Conservation (phyloP, 2,329 filamentous ascomycete species). For the Xylariaceae sp. region DNA sequence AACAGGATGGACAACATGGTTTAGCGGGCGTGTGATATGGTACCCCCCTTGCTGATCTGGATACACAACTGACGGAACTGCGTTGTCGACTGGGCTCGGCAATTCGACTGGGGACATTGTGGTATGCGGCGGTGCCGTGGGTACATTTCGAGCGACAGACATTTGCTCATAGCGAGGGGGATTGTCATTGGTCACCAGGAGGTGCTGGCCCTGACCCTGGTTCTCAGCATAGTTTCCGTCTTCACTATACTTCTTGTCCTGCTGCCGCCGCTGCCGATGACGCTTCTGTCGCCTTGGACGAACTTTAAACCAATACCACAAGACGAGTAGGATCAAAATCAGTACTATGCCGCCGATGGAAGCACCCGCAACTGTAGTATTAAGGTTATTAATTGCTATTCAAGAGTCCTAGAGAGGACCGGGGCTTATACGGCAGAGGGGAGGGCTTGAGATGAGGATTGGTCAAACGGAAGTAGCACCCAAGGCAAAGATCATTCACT, state of each 20-base stretch:
- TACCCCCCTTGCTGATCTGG: neutral
- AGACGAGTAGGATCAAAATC: constrained; percentile 10
- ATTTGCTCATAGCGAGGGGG: constrained; percentile 5
- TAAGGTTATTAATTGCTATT: neutral
- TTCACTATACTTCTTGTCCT: neutral
- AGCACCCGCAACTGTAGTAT: constrained; percentile 18
- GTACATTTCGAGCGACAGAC: neutral
- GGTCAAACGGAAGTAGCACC: too few relatives aligned
- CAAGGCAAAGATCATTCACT: too few relatives aligned
- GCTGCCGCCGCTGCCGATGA: constrained; percentile 1
- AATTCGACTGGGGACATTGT: constrained; percentile 11
- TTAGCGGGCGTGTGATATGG: neutral
- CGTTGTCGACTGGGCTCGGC: constrained; percentile 18
- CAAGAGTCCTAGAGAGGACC: neutral
- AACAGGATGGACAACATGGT: constrained; percentile 3
- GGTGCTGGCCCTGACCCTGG: neutral
- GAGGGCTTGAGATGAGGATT: neutral
- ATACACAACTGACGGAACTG: neutral
- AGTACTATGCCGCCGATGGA: constrained; percentile 18
- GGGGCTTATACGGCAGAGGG: too few relatives aligned
- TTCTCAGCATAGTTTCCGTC: neutral
- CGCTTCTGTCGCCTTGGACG: constrained; percentile 13
- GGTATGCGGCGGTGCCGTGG: neutral
- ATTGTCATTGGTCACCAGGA: neutral
- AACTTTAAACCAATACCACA: constrained; percentile 23